Base-by-base conservation (phyloP, 139 green algal genomes). In the Auxenochlorella protothecoides region DNA sequence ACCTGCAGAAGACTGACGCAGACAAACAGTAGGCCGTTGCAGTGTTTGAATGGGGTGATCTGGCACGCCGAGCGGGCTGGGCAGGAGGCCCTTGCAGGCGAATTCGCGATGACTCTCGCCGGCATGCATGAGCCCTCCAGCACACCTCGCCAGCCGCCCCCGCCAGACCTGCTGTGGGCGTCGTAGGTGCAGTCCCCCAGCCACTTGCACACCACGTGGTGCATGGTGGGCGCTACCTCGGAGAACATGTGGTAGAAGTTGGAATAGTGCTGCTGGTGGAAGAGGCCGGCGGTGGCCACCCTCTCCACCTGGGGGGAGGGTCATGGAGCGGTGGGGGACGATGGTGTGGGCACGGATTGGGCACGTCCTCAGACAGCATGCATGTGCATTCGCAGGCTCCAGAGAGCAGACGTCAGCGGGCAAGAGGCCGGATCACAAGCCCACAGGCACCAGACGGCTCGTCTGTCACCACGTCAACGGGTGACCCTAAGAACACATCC, bases 191-290 rank as follows among this genome's bases (percentile, higher is more conserved):
- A 71, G 54, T 71, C 66, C 8, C 54, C 54, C 66, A 71, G 14
- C 12, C 44, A 71, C 66, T 71, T 71, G 66, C 66, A 71, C 53
- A 71, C 9, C 54, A 71, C 54, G 14, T 59, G 15, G 54, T 71
- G 66, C 12, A 62, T 13, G 54, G 16, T 71, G 66, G 66, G 66
- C 66, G 66, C 53, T 8, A 71, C 53, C 54, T 71, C 66, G 66
- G n/a, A 59, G 53, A 71, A 71, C 66, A 71, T 71, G 54, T 71
- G 66, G 66, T 71, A 71, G 14, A 71, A 71, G 66, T 71, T 71
- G 10, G 66, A 63, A 53, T 71, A 71, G 54, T 71, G 66, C 53
- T 61, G 52, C 66, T 71, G 66, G 14, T 71, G 66, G 14, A 71
- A 62, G 10, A 71, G 66, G 14, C 66, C 66, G 12, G 66, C 66